Conservation (phyloP, 768 basidiomycete species). For the Trametes cingulata region DNA sequence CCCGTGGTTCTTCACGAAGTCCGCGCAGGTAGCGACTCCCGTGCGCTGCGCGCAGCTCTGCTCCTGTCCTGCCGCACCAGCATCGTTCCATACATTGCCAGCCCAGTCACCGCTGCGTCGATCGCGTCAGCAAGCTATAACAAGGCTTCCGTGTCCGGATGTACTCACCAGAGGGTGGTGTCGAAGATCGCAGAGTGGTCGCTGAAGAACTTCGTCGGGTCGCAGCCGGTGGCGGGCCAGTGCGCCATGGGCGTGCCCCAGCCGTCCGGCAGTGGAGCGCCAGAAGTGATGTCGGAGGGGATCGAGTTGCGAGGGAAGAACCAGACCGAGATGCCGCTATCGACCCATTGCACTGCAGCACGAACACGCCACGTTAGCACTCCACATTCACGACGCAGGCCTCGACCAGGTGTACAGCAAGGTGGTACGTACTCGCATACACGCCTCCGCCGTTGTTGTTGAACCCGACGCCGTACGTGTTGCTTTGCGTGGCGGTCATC, state of each 20-base stretch:
- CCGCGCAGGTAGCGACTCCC: slow-evolving; percentile 79
- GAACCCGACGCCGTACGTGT: slow-evolving; percentile 79
- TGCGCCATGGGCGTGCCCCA: slow-evolving; percentile 82
- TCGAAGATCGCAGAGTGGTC: slow-evolving; percentile 81
- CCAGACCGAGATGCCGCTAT: slow-evolving; percentile 72
- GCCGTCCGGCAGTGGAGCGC: slow-evolving; percentile 63
- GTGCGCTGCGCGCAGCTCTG: slow-evolving; percentile 85
- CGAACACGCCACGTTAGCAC: slow-evolving; percentile 12
- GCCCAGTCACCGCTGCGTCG: slow-evolving; percentile 87
- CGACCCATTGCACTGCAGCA: slow-evolving; percentile 71
- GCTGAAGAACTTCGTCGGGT: slow-evolving; percentile 78
- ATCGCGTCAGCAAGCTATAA: background rate
- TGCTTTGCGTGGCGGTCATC: slow-evolving; percentile 55
- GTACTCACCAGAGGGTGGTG: slow-evolving; percentile 90
- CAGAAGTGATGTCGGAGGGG: slow-evolving; percentile 73
- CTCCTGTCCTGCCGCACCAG: slow-evolving; percentile 81
- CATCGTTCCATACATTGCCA: slow-evolving; percentile 64
- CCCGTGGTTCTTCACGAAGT: slow-evolving; percentile 75
- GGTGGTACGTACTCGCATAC: slow-evolving; percentile 81
- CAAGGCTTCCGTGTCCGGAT: no score
- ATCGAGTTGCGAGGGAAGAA: slow-evolving; percentile 78
- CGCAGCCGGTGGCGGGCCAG: slow-evolving; percentile 76
- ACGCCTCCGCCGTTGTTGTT: slow-evolving; percentile 84
- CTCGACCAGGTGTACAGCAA: slow-evolving; percentile 9
- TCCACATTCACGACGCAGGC: slow-evolving; percentile 1